Conservation (phyloP, 106 monocot species). For the Chionographis japonica region DNA sequence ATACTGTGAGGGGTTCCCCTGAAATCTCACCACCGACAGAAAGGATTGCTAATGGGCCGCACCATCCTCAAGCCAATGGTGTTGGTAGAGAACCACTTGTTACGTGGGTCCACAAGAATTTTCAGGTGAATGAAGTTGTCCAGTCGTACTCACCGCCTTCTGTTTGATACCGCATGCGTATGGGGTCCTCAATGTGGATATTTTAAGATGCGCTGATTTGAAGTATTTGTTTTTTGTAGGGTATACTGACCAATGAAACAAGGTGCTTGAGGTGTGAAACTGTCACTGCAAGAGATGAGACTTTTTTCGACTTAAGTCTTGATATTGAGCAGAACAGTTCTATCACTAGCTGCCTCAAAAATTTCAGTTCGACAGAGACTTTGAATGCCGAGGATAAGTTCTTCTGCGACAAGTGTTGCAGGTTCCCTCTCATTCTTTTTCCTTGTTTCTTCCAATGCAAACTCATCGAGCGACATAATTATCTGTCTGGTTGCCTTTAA, state of each 20-base stretch:
- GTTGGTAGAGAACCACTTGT: slow-evolving; percentile 28
- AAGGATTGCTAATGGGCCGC: slow-evolving; percentile 25
- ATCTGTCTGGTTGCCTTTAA: no score
- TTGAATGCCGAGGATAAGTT: slow-evolving; percentile 53
- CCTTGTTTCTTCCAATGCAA: not conserved
- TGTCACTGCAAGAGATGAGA: slow-evolving; percentile 55
- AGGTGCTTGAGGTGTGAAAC: slow-evolving; percentile 48
- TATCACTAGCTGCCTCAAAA: slow-evolving; percentile 49
- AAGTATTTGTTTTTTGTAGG: slow-evolving; percentile 17
- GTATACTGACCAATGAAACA: slow-evolving; percentile 49
- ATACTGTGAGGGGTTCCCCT: slow-evolving; percentile 20
- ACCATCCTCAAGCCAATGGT: slow-evolving; percentile 25
- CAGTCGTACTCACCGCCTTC: not conserved
- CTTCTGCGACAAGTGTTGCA: slow-evolving; percentile 56
- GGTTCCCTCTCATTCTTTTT: slow-evolving; percentile 11
- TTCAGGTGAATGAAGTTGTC: slow-evolving; percentile 27
- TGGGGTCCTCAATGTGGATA: not conserved
- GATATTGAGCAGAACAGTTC: slow-evolving; percentile 59
- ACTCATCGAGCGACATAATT: no score
- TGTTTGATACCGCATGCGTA: not conserved
- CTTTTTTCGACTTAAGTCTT: slow-evolving; percentile 45
- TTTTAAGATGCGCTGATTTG: not conserved
- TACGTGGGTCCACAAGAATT: slow-evolving; percentile 52
- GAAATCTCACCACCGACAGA: slow-evolving; percentile 20
- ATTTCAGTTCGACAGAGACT: slow-evolving; percentile 50